Percentiles rank a stretch among this genome's conserved stretches.
Conservation (phyloP, 768 basidiomycete species). For the Naganishia onofrii region DNA sequence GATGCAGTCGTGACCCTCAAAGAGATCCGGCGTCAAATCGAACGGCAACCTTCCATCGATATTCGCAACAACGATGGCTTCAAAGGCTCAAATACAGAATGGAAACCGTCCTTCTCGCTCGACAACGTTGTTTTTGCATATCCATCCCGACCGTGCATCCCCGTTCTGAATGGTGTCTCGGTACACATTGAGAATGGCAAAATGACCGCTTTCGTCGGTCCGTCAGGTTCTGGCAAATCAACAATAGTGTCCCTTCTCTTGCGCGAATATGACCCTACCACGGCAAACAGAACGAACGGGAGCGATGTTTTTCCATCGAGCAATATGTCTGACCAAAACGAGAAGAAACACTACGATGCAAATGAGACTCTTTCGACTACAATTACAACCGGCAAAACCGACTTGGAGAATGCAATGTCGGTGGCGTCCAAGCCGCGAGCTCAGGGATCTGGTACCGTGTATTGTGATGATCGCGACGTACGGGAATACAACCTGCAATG, state of each 20-base stretch:
- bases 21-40: conserved; percentile 43
- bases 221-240: conserved; percentile 47
- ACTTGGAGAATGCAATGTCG: too few relatives aligned
- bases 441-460: too few relatives aligned
- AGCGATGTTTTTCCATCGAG: too few relatives aligned
- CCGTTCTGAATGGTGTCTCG: conserved; percentile 41
- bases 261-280: conserved; percentile 45
- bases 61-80: conserved; percentile 36
- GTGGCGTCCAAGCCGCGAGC: too few relatives aligned
- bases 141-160: conserved; percentile 41
- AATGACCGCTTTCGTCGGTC: conserved; percentile 49
- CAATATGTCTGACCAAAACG: too few relatives aligned
- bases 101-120: conserved; percentile 42
- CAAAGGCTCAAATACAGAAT: conserved; percentile 22
- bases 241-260: conserved; percentile 45
- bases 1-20: conserved; percentile 37
- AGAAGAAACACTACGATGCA: too few relatives aligned
- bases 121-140: conserved; percentile 47
- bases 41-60: conserved; percentile 45
- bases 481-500: too few relatives aligned
- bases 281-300: conserved; percentile 25
- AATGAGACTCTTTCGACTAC: too few relatives aligned
- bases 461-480: too few relatives aligned
- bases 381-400: too few relatives aligned
- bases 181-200: conserved; percentile 40